Percentiles rank a stretch among this genome's conserved stretches.
phyloP scores from a whole-genome alignment of 192 early-diverging fungal species.

The Gonapodya sp. region DNA sequence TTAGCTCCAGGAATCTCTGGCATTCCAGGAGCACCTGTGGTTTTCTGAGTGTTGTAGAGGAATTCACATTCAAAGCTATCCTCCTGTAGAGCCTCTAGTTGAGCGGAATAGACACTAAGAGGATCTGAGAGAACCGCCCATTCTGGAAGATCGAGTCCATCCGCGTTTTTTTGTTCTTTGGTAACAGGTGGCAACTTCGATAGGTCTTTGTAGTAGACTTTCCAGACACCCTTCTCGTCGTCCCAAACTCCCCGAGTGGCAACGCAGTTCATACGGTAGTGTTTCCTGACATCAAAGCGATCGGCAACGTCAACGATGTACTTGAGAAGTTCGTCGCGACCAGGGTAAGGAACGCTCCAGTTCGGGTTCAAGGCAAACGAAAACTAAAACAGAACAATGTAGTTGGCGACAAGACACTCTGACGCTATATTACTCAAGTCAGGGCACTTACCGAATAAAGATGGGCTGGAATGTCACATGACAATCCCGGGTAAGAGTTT shows the following conservation, averaged over 20 bases:
- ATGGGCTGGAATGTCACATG: conserved; percentile 6
- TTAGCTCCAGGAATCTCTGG: conserved; percentile 2
- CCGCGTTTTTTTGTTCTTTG: background rate
- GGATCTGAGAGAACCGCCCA: background rate
- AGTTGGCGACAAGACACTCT: background rate
- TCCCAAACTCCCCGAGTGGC: conserved; percentile 5
- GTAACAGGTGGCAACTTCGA: background rate
- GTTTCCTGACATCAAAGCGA: background rate
- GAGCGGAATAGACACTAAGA: background rate
- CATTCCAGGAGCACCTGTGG: background rate
- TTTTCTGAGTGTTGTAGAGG: background rate
- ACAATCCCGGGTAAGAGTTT: background rate
- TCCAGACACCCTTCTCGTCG: conserved; percentile 11
- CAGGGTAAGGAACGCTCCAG: background rate
- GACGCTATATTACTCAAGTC: background rate
- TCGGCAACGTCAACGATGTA: background rate
- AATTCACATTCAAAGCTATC: background rate
- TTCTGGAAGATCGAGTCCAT: background rate
- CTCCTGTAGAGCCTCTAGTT: background rate
- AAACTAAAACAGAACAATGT: background rate
- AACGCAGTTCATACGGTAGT: conserved; percentile 2
- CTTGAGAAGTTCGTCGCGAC: background rate
- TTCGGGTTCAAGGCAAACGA: conserved; percentile 11
- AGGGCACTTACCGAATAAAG: background rate
- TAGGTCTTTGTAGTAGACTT: conserved; percentile 6